Percentiles rank a stretch among this genome's conserved stretches.
These are phyloP conservation scores for Triticum turgidum DNA, from an alignment of 176 grass and related monocot species.

Conservation along the genomic window DNA sequence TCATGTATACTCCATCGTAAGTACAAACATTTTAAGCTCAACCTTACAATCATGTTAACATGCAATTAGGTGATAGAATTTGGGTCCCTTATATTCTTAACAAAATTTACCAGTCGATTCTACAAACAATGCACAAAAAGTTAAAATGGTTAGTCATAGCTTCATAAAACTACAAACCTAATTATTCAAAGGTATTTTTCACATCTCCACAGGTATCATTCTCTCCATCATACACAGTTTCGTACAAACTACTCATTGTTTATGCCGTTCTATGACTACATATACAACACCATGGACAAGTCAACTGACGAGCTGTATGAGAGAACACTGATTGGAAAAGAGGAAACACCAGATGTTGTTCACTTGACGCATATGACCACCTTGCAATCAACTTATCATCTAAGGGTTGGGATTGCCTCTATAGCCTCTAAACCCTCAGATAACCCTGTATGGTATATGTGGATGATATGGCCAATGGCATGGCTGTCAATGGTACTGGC, in stretches of 20 bases:
- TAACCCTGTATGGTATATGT: constrained; percentile 52
- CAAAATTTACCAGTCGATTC: not conserved
- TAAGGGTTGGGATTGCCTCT: constrained; percentile 77
- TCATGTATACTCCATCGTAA: constrained; percentile 99
- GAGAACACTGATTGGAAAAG: constrained; percentile 57
- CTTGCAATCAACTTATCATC: constrained; percentile 63
- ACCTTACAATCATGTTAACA: constrained; percentile 10
- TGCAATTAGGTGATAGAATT: not conserved
- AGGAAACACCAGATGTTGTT: constrained; percentile 67
- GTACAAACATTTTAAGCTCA: constrained; percentile 33
- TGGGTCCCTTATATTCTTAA: not conserved
- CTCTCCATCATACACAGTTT: constrained; percentile 93
- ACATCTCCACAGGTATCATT: constrained; percentile 63
- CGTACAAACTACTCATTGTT: constrained; percentile 89
- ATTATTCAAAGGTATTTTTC: not conserved
- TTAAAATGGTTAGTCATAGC: not conserved
- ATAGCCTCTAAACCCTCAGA: constrained; percentile 71
- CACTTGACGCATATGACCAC: constrained; percentile 84
- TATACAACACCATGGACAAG: constrained; percentile 82
- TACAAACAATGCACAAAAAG: not conserved
- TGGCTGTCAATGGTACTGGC: constrained; percentile 63
- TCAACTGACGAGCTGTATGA: constrained; percentile 69
- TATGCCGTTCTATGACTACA: constrained; percentile 94
- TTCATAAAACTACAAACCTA: not conserved
- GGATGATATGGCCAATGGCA: constrained; percentile 53